Base-by-base conservation (phyloP, 208 protist genomes). In the Histomonas meleagridis region DNA sequence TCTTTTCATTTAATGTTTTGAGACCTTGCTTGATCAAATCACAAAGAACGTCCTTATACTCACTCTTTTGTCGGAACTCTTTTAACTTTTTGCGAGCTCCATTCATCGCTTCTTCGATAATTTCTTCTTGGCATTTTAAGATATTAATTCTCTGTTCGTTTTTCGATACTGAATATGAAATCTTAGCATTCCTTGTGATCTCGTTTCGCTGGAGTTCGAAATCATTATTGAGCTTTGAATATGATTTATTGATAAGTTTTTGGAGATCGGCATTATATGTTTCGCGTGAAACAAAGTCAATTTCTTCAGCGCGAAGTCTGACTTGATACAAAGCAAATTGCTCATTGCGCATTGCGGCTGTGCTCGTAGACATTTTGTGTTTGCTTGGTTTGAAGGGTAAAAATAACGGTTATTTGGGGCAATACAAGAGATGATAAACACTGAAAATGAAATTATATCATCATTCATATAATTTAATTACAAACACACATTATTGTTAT, bases 291-390 rank as follows among this genome's bases (percentile, higher is more conserved):
- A 18, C 76, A 38, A 86, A 55, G 4, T 86, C 76, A 16, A 86
- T 86, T 86, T 86, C 76, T 35, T 86, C 76, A 55, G 76, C 76
- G 55, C 76, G 76, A 16, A 86, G 76, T 4, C 76, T 32, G 4
- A 46, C 76, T 16, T 55, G 76, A 43, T 86, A 86, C n/a, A 86
- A 46, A 16, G 76, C 76, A n/a, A 86, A 86, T 26, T 26, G 18
- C 32, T 86, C 76, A 28, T 32, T 72, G 65, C 65, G 65, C 7
- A 32, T 32, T 35, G 65, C 16, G 14, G 65, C n/a, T n/a, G n/a
- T n/a, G n/a, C n/a, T n/a, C n/a, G n/a, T n/a, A n/a, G n/a, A n/a
- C n/a, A n/a, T n/a, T n/a, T n/a, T n/a, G n/a, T n/a, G n/a, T n/a
- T n/a, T n/a, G n/a, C n/a, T n/a, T n/a, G n/a, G n/a, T n/a, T n/a